Percentiles rank a stretch among this genome's conserved stretches.
Conservation (phyloP, 1,284 basidiomycete genomes). For the Ceratobasidium sp. region DNA sequence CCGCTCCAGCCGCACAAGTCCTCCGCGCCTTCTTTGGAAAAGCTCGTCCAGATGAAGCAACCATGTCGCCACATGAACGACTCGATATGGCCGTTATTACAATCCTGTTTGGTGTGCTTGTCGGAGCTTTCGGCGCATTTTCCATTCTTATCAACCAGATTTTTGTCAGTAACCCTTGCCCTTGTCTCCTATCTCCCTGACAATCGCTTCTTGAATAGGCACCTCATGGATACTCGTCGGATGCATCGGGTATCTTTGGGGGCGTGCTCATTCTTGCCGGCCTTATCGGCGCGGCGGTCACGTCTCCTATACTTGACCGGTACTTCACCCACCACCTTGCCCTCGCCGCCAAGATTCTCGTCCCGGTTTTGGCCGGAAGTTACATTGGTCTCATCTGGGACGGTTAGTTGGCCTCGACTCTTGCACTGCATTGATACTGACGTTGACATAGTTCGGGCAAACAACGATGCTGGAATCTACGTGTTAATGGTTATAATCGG, state of each 20-base stretch:
- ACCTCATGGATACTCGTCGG: constrained; percentile 78
- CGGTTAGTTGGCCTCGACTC: constrained; percentile 60
- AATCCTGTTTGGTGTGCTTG: constrained; percentile 72
- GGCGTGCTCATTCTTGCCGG: constrained; percentile 62
- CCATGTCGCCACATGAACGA: constrained; percentile 74
- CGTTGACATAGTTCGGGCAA: constrained; percentile 64
- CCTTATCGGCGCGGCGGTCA: constrained; percentile 72
- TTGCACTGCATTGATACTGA: not conserved
- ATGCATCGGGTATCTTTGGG: constrained; percentile 71
- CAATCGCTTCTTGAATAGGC: constrained; percentile 59
- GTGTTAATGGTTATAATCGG: constrained; percentile 77
- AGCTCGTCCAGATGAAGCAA: constrained; percentile 60
- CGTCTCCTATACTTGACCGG: constrained; percentile 81
- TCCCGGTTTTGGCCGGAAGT: constrained; percentile 69
- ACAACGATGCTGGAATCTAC: constrained; percentile 72
- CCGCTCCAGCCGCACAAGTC: constrained; percentile 68
- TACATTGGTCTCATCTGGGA: constrained; percentile 80
- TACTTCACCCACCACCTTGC: constrained; percentile 79
- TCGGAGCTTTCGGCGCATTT: constrained; percentile 70
- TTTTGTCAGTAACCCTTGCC: constrained; percentile 63
- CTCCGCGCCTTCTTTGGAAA: constrained; percentile 69
- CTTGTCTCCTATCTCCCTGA: not conserved
- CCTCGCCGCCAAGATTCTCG: constrained; percentile 68
- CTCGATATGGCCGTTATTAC: constrained; percentile 74
- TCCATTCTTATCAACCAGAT: constrained; percentile 75